Evolutionary conservation across 768 basidiomycete genomes (phyloP).

Genomic region (Pisolithus orientalis): DNA sequence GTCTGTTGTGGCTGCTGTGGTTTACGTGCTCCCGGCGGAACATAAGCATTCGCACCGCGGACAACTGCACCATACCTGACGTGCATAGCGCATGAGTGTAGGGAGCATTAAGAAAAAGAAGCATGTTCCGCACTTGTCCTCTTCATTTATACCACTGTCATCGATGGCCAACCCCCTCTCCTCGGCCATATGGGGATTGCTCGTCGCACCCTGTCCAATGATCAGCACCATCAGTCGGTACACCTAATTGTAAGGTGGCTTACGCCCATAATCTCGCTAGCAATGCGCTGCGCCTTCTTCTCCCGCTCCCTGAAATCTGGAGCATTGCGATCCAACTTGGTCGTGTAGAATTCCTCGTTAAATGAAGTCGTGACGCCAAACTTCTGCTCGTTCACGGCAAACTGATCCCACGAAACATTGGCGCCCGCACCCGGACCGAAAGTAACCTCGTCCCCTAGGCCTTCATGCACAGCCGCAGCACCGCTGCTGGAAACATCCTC

Average conservation of each 20-base stretch:
- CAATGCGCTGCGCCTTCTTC: conserved; percentile 79
- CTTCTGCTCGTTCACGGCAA: conserved; percentile 84
- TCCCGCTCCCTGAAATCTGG: conserved; percentile 88
- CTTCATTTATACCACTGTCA: conserved; percentile 80
- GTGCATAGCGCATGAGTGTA: conserved; percentile 9
- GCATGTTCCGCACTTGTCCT: conserved; percentile 73
- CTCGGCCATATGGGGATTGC: conserved; percentile 84
- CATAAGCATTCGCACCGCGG: conserved; percentile 82
- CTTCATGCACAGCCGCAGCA: conserved; percentile 20
- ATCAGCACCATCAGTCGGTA: conserved; percentile 8
- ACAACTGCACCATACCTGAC: conserved; percentile 88
- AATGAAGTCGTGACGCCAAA: conserved; percentile 91
- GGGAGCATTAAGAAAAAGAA: conserved; percentile 6
- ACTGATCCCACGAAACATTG: conserved; percentile 78
- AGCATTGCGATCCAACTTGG: conserved; percentile 78
- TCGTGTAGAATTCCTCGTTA: conserved; percentile 93
- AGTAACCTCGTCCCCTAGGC: conserved; percentile 57
- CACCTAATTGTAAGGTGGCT: conserved; percentile 21
- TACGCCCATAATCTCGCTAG: conserved; percentile 87
- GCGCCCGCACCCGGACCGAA: conserved; percentile 51
- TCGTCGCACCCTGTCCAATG: conserved; percentile 44
- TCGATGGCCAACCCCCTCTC: conserved; percentile 66
- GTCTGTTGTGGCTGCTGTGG: conserved; percentile 15
- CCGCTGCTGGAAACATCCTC: conserved; percentile 30
- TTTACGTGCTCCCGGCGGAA: conserved; percentile 87